Evolutionary conservation across 2,329 filamentous ascomycete genomes (phyloP).

Genomic region (Alternaria consortialis): DNA sequence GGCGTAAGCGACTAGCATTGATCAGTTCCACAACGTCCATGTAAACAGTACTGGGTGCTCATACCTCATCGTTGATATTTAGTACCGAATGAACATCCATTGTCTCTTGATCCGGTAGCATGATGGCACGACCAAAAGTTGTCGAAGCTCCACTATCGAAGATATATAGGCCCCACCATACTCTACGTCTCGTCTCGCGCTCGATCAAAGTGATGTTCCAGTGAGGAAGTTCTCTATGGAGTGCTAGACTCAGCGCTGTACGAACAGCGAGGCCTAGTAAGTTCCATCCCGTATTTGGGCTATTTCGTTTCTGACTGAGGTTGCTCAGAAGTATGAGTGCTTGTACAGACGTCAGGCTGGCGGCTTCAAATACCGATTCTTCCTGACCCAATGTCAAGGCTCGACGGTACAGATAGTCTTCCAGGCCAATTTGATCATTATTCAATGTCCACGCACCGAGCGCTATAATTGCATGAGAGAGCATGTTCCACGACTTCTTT

Average conservation of each 20-base stretch:
- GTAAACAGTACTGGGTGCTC: neutral
- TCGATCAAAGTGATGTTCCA: slow-evolving; percentile 40
- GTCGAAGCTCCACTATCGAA: slow-evolving; percentile 41
- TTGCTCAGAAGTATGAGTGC: slow-evolving; percentile 37
- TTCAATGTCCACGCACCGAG: slow-evolving; percentile 35
- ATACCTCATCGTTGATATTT: slow-evolving; percentile 35
- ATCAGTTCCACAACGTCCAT: neutral
- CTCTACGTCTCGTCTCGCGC: slow-evolving; percentile 34
- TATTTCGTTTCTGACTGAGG: slow-evolving; percentile 36
- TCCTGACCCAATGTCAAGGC: slow-evolving; percentile 37
- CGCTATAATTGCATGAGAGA: slow-evolving; percentile 35
- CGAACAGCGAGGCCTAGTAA: slow-evolving; percentile 36
- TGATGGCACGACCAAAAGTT: slow-evolving; percentile 35
- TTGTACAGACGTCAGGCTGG: slow-evolving; percentile 35
- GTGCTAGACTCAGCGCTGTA: slow-evolving; percentile 35
- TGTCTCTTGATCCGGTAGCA: slow-evolving; percentile 36
- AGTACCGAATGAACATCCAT: slow-evolving; percentile 38
- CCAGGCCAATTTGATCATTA: slow-evolving; percentile 33
- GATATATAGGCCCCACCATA: slow-evolving; percentile 39
- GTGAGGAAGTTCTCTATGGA: slow-evolving; percentile 38
- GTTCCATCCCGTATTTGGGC: slow-evolving; percentile 39
- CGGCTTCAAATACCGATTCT: slow-evolving; percentile 37
- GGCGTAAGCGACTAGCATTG: slow-evolving; percentile 32
- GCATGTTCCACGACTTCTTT: slow-evolving; percentile 35
- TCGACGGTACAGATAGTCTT: slow-evolving; percentile 37